Evolutionary conservation across 1,284 basidiomycete species (phyloP), one percentile per base, ranked within the genome.

Genomic region (Fomes fomentarius): DNA sequence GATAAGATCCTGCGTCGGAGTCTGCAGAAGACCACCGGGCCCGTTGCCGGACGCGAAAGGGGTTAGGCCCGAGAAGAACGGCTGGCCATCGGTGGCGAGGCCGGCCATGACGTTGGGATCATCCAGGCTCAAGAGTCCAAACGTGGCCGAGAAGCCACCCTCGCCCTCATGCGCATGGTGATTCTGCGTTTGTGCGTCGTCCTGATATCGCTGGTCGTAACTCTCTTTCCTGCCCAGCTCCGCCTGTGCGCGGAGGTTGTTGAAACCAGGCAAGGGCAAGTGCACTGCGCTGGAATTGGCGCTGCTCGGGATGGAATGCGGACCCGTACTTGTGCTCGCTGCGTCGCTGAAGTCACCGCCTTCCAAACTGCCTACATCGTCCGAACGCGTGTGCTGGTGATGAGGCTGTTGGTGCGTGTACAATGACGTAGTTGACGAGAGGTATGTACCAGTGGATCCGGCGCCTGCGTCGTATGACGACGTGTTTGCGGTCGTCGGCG

Each of bases 71-170:
- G 76, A 78, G 66, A 89, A 89, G 74, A 89, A 89, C 0, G 85
- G 81, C 14, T 76, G 75, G 2, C 76, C 79, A 54, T 85, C 83
- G 14, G 66, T 68, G 3, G 82, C 70, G 39, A 88, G 72, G 1
- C 83, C 82, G 0, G 84, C 83, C 28, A 88, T 73, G 9, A 84
- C 82, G 53, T 78, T 79, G 2, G 83, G 81, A 63, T 89, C 87
- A 55, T 89, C 87, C 46, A 90, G 76, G 21, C 80, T 82, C 84
- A 90, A 82, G 48, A 85, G 76, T 6, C 85, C 87, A 65, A 90
- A 89, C 1, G 83, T 84, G 40, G 77, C 80, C 2, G 82, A 84
- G 65, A 90, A 84, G 3, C 81, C 80, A 39, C 75, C 78, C 57
- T 79, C 68, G 34, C 63, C 63, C 38, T 61, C 54, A 1, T 57